Conservation (phyloP, 805 yeast genomes). For the Millerozyma miso region DNA sequence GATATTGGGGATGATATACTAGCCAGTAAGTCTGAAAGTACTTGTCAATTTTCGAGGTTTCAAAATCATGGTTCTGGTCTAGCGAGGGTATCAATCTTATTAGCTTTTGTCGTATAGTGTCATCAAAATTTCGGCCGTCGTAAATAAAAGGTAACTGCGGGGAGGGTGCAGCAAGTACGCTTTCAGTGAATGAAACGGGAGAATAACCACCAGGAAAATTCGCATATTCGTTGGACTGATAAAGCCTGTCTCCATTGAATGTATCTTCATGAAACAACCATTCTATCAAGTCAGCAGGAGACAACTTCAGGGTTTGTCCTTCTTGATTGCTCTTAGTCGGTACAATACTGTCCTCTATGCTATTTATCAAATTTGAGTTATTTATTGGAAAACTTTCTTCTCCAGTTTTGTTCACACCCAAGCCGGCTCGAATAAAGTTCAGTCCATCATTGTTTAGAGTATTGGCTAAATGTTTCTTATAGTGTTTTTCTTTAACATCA, state of each 20-base stretch:
- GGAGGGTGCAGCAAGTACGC: conserved; percentile 12
- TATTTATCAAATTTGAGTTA: no score
- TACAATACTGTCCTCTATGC: background rate
- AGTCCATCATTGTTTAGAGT: background rate
- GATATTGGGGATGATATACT: conserved; percentile 52
- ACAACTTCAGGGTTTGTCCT: conserved; percentile 8
- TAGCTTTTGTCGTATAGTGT: conserved; percentile 8
- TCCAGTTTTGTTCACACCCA: background rate
- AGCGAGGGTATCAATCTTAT: conserved; percentile 14
- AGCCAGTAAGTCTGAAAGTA: conserved; percentile 46
- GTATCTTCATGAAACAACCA: conserved; percentile 25
- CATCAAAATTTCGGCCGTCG: conserved; percentile 13
- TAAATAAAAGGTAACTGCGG: conserved; percentile 18
- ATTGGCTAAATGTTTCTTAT: conserved; percentile 10
- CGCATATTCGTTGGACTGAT: conserved; percentile 1
- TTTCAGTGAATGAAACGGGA: conserved; percentile 14
- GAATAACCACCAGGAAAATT: conserved; percentile 13
- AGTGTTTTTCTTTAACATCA: conserved; percentile 21
- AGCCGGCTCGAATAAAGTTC: background rate
- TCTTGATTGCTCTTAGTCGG: background rate
- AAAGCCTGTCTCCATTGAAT: conserved; percentile 1
- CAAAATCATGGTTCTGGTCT: conserved; percentile 13
- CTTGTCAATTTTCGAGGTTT: conserved; percentile 12
- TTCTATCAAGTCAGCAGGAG: conserved; percentile 28
- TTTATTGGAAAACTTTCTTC: background rate